Base-by-base conservation (phyloP, 2,329 filamentous ascomycete genomes). In the Sporothrix sp. region DNA sequence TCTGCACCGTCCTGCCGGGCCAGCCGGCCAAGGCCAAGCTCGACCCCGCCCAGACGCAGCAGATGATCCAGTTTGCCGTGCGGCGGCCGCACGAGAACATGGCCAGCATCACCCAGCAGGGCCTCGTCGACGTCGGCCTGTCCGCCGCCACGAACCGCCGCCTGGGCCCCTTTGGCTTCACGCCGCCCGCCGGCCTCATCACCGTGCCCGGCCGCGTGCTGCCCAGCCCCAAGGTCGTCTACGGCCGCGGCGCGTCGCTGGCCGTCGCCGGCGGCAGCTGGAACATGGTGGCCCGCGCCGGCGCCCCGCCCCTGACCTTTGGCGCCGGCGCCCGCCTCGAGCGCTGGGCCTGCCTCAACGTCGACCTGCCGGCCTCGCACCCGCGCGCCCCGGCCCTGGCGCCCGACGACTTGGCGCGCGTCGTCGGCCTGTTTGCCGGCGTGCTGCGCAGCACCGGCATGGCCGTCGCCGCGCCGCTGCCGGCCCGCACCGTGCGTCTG, bases 191-290 rank as follows among this genome's bases (percentile, higher is more conserved):
- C 61, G 64, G n/a, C 2, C 68, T 87, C 52, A 70, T 87, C 42
- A 82, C 79, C 0, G 81, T 87, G 0, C 70, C 69, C 3, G 83
- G 76, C 8, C 75, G 83, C 3, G 71, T 86, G 7, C 69, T 87
- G 7, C 13, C 23, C 25, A n/a, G 25, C 28, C 54, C 54, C 1
- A 30, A 0, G 0, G 63, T 87, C 30, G 62, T 65, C 3, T 87
- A 87, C 57, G 56, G 58, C 21, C 58, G 61, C 10, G 60, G 58
- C 14, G 61, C 58, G n/a, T 28, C 57, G 5, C 56, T 53, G 3
- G 20, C 46, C 2, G 55, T 59, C 11, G 42, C 50, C 8, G 56
- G 62, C 6, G 79, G 78, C 3, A 70, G 71, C 23, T 84, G 80
- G 81, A 84, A 84, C 57, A 72, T 84, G 65, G 61, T 58, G 21